These are phyloP conservation scores for Verticillium albo-atrum DNA, from an alignment of 2,329 filamentous ascomycete species.

Conservation along the genomic window DNA sequence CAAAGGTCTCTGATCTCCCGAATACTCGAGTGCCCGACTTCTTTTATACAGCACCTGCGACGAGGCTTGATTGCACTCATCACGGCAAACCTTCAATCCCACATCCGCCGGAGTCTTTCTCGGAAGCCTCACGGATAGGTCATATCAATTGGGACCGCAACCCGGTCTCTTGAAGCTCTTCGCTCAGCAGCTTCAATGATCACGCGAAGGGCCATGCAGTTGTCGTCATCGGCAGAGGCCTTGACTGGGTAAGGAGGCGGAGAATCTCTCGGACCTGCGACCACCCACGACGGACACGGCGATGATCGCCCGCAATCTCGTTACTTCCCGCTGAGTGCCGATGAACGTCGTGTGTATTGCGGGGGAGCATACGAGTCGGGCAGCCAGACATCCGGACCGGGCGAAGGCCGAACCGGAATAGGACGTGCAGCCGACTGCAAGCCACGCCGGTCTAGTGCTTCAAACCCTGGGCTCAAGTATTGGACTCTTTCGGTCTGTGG, in stretches of 20 bases:
- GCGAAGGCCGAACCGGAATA: background rate
- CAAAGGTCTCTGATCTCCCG: background rate
- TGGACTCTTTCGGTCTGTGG: no score
- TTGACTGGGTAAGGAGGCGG: conserved; percentile 7
- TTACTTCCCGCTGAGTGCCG: background rate
- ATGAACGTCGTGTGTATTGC: background rate
- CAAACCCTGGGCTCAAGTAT: no score
- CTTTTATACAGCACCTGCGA: background rate
- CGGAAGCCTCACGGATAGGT: background rate
- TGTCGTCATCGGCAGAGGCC: conserved; percentile 9
- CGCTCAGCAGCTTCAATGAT: background rate
- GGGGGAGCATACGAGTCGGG: background rate
- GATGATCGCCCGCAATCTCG: background rate
- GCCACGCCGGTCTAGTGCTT: background rate
- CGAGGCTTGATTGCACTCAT: background rate
- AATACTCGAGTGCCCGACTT: background rate
- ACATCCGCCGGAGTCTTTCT: background rate
- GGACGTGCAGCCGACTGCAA: background rate
- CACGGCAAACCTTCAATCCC: background rate
- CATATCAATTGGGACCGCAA: background rate
- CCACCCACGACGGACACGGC: background rate
- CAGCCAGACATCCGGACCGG: no score
- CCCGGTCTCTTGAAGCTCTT: background rate
- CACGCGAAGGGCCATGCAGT: conserved; percentile 4
- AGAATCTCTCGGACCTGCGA: conserved; percentile 8